phyloP scores from a whole-genome alignment of 2,329 filamentous ascomycete genomes.

The Colletotrichum somersetense region DNA sequence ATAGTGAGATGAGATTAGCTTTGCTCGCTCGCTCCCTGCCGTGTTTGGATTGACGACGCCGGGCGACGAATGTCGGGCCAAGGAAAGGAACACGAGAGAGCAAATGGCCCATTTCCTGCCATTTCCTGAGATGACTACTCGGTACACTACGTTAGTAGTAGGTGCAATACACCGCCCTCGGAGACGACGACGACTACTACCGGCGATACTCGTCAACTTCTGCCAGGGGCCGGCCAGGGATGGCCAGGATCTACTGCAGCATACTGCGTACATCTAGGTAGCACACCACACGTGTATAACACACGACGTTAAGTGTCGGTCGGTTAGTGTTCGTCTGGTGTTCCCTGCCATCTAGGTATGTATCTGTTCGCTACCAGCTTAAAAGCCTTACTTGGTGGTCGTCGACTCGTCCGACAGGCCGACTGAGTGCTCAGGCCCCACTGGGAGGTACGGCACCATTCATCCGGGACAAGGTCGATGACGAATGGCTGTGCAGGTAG shows the following conservation, averaged over 20 bases:
- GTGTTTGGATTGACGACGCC: neutral
- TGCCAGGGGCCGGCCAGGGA: neutral
- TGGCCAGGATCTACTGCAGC: neutral
- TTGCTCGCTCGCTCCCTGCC: neutral
- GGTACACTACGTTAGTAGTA: too few relatives aligned
- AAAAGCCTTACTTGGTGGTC: neutral
- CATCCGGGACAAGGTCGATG: neutral
- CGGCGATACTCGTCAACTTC: neutral
- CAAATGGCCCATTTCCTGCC: conserved; percentile 19
- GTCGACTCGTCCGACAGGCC: too few relatives aligned
- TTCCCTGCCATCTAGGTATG: conserved; percentile 3
- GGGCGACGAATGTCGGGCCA: neutral
- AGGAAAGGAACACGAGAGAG: conserved; percentile 4
- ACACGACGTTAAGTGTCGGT: neutral
- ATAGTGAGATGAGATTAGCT: conserved; percentile 11
- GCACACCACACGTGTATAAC: neutral
- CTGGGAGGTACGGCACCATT: conserved; percentile 3
- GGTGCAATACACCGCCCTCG: too few relatives aligned
- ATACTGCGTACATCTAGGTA: neutral
- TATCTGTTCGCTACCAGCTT: neutral
- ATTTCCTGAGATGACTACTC: too few relatives aligned
- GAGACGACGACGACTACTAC: neutral
- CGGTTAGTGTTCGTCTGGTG: conserved; percentile 12
- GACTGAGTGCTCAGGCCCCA: neutral
- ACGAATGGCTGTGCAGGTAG: conserved; percentile 11